These are phyloP conservation scores for Fraxinus xanthoxyloides DNA, from an alignment of 305 asterid species.

Conservation along the genomic window DNA sequence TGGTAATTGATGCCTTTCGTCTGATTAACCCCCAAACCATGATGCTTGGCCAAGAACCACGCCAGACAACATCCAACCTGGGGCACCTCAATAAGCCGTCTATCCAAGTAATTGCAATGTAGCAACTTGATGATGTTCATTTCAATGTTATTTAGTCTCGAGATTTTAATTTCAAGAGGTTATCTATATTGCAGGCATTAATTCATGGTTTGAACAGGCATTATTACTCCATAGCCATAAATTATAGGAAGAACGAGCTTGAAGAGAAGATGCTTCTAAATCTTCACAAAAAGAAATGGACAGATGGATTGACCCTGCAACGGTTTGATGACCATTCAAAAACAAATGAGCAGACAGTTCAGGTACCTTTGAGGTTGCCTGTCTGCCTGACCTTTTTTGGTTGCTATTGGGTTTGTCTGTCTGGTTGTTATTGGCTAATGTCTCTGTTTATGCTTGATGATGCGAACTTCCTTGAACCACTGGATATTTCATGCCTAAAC, in stretches of 20 bases:
- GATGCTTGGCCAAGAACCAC: conserved; percentile 37
- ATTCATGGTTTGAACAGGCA: conserved; percentile 96
- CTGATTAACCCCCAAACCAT: conserved; percentile 76
- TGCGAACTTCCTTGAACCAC: background rate
- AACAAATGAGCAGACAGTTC: conserved; percentile 88
- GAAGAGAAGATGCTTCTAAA: conserved; percentile 98
- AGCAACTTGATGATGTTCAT: background rate
- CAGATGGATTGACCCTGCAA: conserved; percentile 85
- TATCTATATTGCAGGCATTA: conserved; percentile 62
- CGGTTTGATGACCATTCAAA: conserved; percentile 88
- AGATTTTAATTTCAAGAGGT: conserved; percentile 14
- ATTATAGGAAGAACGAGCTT: conserved; percentile 92
- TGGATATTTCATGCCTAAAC: background rate
- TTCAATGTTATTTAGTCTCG: background rate
- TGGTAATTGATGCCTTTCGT: conserved; percentile 94
- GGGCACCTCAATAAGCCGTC: conserved; percentile 38
- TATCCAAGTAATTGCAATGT: conserved; percentile 23
- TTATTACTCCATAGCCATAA: conserved; percentile 92
- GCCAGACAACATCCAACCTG: conserved; percentile 38
- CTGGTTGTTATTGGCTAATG: background rate
- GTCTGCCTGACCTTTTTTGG: background rate
- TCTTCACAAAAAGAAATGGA: conserved; percentile 97
- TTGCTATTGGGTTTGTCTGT: background rate
- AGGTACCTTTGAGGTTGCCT: conserved; percentile 43
- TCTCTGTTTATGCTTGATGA: background rate